Base-by-base conservation (phyloP, 1,139 yeast genomes). In the Debaryomyces subglobosus region DNA sequence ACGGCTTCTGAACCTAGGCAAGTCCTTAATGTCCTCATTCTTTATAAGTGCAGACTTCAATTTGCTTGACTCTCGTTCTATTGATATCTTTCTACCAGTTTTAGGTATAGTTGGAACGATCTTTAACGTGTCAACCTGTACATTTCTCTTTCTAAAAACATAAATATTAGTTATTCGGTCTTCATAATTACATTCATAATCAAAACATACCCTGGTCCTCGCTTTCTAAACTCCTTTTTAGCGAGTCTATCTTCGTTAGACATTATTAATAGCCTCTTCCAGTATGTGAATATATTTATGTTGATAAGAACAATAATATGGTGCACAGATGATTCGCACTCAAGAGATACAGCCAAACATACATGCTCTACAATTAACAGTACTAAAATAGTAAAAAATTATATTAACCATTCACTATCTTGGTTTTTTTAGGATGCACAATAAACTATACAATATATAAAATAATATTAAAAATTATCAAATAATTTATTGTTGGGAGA, bases 401-500 rank as follows among this genome's bases (percentile, higher is more conserved):
- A 38, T 44, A 44, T 30, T 39, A 44, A 37, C 24, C 29, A 44
- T 44, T 44, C 43, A 38, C 38, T 37, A 43, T 37, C 34, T 37
- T 33, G 39, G n/a, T 24, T 33, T 32, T 30, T 18, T 32, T 25
- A 8, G 24, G 34, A 34, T 38, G 23, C 32, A 42, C 45, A 42
- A 38, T 44, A 44, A 36, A 36, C 40, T 44, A 44, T 37, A 38
- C 36, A 29, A 39, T 32, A 45, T 42, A 42, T 24, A 34, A 33
- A 18, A 42, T 20, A 20, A 16, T 9, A 8, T 36, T 35, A 29
- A 25, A 20, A 13, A 36, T 29, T 30, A 32, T 44, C 50, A 53
- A 52, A 47, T 52, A 56, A 72, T 64, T 73, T 82, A 83, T 79
- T 89, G 92, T 78, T 89, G 89, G 71, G 96, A 86, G 79, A 94